Conservation (phyloP, 768 basidiomycete species). For the Lentinula sp. region DNA sequence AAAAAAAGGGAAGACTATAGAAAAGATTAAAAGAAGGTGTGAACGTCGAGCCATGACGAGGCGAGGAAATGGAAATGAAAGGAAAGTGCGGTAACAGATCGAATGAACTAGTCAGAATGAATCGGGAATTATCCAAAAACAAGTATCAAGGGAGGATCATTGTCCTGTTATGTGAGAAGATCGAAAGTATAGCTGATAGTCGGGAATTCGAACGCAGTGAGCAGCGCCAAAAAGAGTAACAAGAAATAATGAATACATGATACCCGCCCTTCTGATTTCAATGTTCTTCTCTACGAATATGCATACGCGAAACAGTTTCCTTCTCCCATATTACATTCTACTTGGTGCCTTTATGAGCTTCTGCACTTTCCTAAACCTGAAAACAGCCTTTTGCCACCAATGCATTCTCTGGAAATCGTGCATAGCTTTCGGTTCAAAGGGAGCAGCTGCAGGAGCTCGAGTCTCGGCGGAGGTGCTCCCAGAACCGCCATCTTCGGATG, state of each 20-base stretch:
- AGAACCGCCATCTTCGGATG: not conserved
- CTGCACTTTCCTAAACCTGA: not conserved
- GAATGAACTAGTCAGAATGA: not conserved
- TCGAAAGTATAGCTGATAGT: not conserved
- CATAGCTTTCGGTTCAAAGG: conserved; percentile 4
- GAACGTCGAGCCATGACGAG: not conserved
- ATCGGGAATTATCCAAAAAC: not conserved
- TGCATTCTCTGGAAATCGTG: not conserved
- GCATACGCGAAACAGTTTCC: no score
- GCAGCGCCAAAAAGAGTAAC: no score
- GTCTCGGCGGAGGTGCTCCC: not conserved
- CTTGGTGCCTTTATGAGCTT: not conserved
- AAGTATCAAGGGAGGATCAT: not conserved
- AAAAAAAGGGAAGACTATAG: no score
- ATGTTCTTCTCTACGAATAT: no score
- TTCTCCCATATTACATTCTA: not conserved
- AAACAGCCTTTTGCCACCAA: not conserved
- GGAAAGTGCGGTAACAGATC: not conserved
- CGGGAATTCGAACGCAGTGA: not conserved
- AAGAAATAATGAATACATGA: no score
- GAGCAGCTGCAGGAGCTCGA: not conserved
- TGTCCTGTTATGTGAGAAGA: no score
- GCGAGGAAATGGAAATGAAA: not conserved
- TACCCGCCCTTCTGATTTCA: no score
- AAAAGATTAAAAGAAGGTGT: not conserved